Evolutionary conservation across 2,329 filamentous ascomycete species (phyloP).

Genomic region (Pyrenophora graminea): DNA sequence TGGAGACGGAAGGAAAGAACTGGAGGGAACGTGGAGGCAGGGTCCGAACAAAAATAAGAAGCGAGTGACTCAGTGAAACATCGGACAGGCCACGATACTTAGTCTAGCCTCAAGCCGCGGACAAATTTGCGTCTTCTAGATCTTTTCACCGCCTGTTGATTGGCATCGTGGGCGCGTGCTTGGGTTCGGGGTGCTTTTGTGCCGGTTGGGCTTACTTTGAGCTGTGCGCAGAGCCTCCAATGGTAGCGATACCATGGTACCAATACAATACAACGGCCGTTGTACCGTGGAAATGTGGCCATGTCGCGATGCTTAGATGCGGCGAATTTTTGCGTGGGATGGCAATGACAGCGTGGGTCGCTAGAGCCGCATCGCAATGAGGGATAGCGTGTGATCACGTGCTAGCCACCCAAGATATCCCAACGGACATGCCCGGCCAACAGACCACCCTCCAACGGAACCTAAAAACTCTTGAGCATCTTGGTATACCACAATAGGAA

Average conservation of each 20-base stretch:
- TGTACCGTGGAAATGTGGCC: not conserved
- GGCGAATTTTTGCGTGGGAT: conserved; percentile 8
- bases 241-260: no score
- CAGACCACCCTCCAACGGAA: conserved; percentile 1
- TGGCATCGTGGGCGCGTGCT: conserved; percentile 25
- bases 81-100: conserved; percentile 23
- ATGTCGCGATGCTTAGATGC: not conserved
- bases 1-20: conserved; percentile 18
- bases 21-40: conserved; percentile 24
- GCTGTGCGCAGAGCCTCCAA: not conserved
- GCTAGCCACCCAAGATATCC: conserved; percentile 1
- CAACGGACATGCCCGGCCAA: conserved; percentile 8
- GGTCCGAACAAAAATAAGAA: not conserved
- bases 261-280: no score
- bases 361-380: conserved; percentile 9
- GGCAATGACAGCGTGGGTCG: conserved; percentile 18
- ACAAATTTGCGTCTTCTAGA: conserved; percentile 24
- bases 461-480: conserved; percentile 3
- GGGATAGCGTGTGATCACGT: not conserved
- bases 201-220: not conserved
- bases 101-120: conserved; percentile 38
- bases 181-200: not conserved
- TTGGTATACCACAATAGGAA: conserved; percentile 26
- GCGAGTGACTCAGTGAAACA: conserved; percentile 13
- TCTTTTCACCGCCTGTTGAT: conserved; percentile 43